Evolutionary conservation across 148 eudicot species (phyloP).

Genomic region (Rheum nobile): DNA sequence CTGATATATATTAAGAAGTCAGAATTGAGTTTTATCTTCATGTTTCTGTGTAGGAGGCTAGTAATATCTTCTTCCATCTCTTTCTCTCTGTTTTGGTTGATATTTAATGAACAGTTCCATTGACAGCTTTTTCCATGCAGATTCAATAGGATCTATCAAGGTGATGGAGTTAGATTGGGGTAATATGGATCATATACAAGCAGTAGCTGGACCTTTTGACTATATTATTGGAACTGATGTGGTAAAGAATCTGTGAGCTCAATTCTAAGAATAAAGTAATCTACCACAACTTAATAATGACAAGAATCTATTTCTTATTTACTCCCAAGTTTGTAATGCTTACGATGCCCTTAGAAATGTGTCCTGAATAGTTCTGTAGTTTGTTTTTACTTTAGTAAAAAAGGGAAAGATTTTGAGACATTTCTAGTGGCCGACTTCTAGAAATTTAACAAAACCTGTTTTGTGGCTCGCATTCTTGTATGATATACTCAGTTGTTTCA

Average conservation of each 20-base stretch:
- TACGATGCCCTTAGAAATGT: background rate
- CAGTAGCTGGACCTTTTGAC: slow-evolving; percentile 77
- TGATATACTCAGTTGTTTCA: background rate
- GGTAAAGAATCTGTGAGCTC: slow-evolving; percentile 24
- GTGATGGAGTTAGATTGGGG: slow-evolving; percentile 93
- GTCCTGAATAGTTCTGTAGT: background rate
- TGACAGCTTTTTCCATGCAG: slow-evolving; percentile 25
- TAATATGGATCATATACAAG: slow-evolving; percentile 62
- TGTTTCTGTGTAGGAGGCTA: background rate
- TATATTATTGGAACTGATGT: slow-evolving; percentile 91
- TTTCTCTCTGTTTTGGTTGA: background rate
- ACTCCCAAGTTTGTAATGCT: background rate
- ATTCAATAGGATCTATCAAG: slow-evolving; percentile 61
- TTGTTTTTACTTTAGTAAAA: background rate
- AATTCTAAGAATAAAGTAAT: background rate
- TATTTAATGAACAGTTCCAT: background rate
- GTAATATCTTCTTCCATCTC: background rate
- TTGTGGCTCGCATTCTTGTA: background rate
- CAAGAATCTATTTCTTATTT: background rate
- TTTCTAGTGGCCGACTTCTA: background rate
- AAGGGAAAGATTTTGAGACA: background rate
- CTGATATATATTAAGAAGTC: background rate
- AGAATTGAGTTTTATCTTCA: background rate
- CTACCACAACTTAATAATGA: background rate
- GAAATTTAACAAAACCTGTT: background rate